Evolutionary conservation across 768 basidiomycete species (phyloP).

Genomic region (Leccinum subtestaceum): DNA sequence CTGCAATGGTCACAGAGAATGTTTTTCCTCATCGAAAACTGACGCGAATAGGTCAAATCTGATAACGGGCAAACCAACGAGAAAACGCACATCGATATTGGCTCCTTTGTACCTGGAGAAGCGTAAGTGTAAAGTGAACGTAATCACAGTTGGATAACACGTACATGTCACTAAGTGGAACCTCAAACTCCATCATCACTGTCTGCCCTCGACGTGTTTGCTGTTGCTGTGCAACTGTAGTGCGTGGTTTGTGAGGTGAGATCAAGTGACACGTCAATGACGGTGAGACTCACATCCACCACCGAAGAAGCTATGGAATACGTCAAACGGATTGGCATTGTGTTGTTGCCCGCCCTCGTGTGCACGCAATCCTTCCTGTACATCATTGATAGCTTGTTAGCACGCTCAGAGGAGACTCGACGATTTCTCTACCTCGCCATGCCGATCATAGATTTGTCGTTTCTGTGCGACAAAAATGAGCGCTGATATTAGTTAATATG

Average conservation of each 20-base stretch:
- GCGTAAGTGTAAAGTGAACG: slow-evolving; percentile 1
- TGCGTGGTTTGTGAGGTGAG: not conserved
- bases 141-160: slow-evolving; percentile 21
- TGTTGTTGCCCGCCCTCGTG: slow-evolving; percentile 81
- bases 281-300: slow-evolving; percentile 58
- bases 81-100: slow-evolving; percentile 68
- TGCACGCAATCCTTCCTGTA: slow-evolving; percentile 84
- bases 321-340: slow-evolving; percentile 86
- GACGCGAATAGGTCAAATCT: slow-evolving; percentile 5
- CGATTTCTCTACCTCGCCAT: slow-evolving; percentile 67
- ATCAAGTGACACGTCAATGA: not conserved
- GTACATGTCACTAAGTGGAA: slow-evolving; percentile 81
- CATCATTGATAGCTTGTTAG: slow-evolving; percentile 12
- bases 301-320: slow-evolving; percentile 92
- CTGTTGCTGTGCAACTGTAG: slow-evolving; percentile 39
- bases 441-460: slow-evolving; percentile 89
- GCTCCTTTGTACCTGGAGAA: slow-evolving; percentile 72
- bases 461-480: slow-evolving; percentile 49
- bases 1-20: slow-evolving; percentile 97
- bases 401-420: not conserved
- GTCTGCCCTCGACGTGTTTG: slow-evolving; percentile 75
- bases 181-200: slow-evolving; percentile 78
- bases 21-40: slow-evolving; percentile 93
- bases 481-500: not conserved
- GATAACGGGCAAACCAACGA: not conserved